Evolutionary conservation across 2,329 filamentous ascomycete genomes (phyloP).

Genomic region (Cladophialophora psammophila): DNA sequence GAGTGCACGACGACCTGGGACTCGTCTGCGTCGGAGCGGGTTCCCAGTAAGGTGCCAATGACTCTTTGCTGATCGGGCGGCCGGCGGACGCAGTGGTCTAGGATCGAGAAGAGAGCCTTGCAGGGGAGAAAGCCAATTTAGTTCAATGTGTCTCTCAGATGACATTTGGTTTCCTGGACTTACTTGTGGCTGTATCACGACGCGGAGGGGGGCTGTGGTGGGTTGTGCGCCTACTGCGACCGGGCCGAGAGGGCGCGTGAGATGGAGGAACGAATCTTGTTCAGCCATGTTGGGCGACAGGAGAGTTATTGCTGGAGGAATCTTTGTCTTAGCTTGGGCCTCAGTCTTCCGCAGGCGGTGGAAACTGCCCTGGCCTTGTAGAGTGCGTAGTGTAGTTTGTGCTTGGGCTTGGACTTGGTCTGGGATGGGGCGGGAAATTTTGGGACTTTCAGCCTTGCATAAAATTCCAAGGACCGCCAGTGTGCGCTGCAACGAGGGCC

Average conservation of each 20-base stretch:
- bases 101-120: conserved; percentile 70
- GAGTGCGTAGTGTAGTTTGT: neutral
- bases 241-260: conserved; percentile 89
- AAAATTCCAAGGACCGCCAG: conserved; percentile 29
- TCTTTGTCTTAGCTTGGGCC: conserved; percentile 26
- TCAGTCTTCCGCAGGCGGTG: conserved; percentile 30
- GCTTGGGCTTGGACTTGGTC: conserved; percentile 11
- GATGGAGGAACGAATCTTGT: conserved; percentile 88
- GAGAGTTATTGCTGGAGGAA: conserved; percentile 1
- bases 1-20: conserved; percentile 95
- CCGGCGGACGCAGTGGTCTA: conserved; percentile 91
- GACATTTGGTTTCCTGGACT: conserved; percentile 40
- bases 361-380: neutral
- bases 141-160: neutral
- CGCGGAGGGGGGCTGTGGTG: conserved; percentile 88
- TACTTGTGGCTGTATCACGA: conserved; percentile 96
- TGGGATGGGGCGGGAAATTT: conserved; percentile 6
- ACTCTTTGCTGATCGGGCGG: conserved; percentile 93
- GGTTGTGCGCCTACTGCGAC: conserved; percentile 78
- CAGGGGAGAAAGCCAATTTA: neutral
- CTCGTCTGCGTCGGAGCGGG: conserved; percentile 87
- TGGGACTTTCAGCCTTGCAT: conserved; percentile 23
- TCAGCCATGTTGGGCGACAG: conserved; percentile 75
- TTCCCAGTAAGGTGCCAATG: conserved; percentile 93
- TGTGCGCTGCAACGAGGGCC: conserved; percentile 5